Evolutionary conservation across 371 early-diverging fungal genomes (phyloP), one percentile per base, ranked within the genome.

Genomic region (Lichtheimia hyalospora): DNA sequence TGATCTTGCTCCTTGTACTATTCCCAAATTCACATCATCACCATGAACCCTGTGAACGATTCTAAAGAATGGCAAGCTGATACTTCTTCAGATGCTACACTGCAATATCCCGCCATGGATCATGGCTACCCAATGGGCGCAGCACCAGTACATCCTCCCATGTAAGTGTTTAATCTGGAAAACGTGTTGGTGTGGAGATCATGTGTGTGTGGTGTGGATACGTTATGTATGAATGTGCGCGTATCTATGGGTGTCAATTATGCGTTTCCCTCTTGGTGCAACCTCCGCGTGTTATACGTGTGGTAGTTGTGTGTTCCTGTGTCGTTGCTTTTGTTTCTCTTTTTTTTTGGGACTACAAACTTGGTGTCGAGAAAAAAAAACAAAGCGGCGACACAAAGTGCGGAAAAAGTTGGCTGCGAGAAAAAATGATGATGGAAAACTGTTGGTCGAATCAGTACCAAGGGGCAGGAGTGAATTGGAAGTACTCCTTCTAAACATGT

Each of bases 401-500:
- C 27, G 44, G 41, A 10, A 60, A 40, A 41, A 12, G 24, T 21
- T 27, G 28, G 28, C 52, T 49, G 13, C 24, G 23, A 20, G 21
- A 55, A 61, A 57, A n/a, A 49, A 49, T 23, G 52, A 21, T 16
- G 18, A 59, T 18, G 24, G 15, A 21, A 63, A 20, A 40, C 54
- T 48, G 28, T 56, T n/a, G 44, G 50, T 61, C 60, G 3, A 69
- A 73, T 50, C 69, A 67, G 34, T 10, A 34, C 34, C 6, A 34
- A 34, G 34, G 34, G 34, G 34, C 34, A 34, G 34, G 34, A 28
- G 28, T 28, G 7, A 28, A 28, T 28, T 5, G 34, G 10, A 34
- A 34, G 8, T 34, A 34, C 34, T 34, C 34, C 46, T 46, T 46
- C 18, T 14, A 46, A 46, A 46, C 18, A 46, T 43, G n/a, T n/a